Base-by-base conservation (phyloP, 352 stramenopile genomes). In the Globisporangium uncinulatum region DNA sequence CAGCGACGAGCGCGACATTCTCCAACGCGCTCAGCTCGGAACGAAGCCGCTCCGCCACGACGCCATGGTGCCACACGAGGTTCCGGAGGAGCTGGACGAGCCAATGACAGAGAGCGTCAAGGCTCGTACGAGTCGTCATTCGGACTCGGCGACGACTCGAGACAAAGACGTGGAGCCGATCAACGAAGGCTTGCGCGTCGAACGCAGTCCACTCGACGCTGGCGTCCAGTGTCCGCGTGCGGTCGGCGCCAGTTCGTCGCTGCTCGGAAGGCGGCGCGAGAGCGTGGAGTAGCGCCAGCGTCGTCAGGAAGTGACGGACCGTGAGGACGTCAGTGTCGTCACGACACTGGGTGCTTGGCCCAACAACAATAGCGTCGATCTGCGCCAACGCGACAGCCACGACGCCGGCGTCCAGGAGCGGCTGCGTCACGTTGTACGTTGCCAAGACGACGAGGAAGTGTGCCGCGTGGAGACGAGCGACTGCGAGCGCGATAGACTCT, bases 31-130 rank as follows among this genome's bases (percentile, higher is more conserved):
- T n/a, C 29, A 66, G 17, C 31, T 48, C 48, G 42, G 31, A 10
- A 41, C 24, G 39, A n/a, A 60, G 34, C 42, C 41, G 19, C 32
- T 52, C 50, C 6, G 61, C 50, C n/a, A 51, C 54, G 8, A 19
- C 8, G 2, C 61, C 56, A 1, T 15, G 50, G 14, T 64, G 51
- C 50, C 54, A 55, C 0, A 64, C 66, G 17, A 79, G 62, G 41
- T 71, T 76, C 0, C 66, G 57, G n/a, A 79, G 46, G 5, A 79
- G 54, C 47, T 70, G 70, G 10, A 79, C 48, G 42, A 47, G 58
- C 66, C 71, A 79, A 15, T 69, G 66, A 0, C 39, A 36, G n/a
- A 74, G 46, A 45, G 32, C 50, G 14, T 41, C 51, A 36, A 21
- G n/a, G n/a, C n/a, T n/a, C n/a, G n/a, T n/a, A n/a, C n/a, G n/a